Base-by-base conservation (phyloP, 768 basidiomycete genomes). In the Rickenella mellea region DNA sequence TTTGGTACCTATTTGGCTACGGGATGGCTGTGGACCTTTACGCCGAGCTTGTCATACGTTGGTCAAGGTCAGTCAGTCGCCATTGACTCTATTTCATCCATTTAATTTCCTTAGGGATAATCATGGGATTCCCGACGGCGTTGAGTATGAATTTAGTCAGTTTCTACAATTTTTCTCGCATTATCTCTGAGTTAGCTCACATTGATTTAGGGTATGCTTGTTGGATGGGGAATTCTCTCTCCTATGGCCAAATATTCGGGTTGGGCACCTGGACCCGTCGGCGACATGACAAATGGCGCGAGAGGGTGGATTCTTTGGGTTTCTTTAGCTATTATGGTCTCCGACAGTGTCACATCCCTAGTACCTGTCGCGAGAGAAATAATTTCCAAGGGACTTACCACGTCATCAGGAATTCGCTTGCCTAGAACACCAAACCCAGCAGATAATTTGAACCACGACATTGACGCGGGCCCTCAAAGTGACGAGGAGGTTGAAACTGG, bases 221-320 rank as follows among this genome's bases (percentile, higher is more conserved):
- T 85, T 8, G 94, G 94, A 7, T 98, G 94, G 94, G 93, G 78
- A 4, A 63, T 97, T 17, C 67, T 98, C n/a, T 90, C 90, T 0
- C 94, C 94, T 5, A 55, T 97, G 6, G 74, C 91, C 5, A 92
- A 90, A 54, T 52, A 72, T 35, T 59, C 66, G 1, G 90, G 87
- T 9, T 98, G 94, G 94, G 93, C 94, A 0, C 91, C 94, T 33
- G 94, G 92, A 4, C 79, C 85, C 7, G 90, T 94, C 5, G 78
- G 81, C 1, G 86, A 89, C 51, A 89, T 91, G 74, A 71, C 80
- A 4, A 71, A 73, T 45, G 94, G 94, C 30, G 82, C 91, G n/a
- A 76, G 93, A 40, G 89, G 89, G 26, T 94, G 90, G 90, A 91
- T 94, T 42, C 74, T 98, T n/a, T 98, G 94, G 94, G 73, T 82